Evolutionary conservation across 805 yeast species (phyloP).

Genomic region (Candida sphagnicola): DNA sequence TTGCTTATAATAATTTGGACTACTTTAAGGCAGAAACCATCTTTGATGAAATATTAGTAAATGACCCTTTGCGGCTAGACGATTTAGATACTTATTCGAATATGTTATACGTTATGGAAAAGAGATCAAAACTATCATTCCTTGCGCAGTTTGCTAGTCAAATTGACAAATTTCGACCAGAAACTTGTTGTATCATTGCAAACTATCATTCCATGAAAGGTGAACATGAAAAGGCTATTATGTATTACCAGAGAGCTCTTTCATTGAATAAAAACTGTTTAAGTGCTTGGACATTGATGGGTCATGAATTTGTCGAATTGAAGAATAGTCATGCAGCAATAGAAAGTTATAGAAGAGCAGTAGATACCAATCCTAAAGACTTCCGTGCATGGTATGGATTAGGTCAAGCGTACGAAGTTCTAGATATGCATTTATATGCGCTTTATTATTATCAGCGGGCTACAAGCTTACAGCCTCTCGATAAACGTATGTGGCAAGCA

Average conservation of each 20-base stretch:
- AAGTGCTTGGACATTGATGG: slow-evolving; percentile 97
- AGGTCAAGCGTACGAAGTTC: slow-evolving; percentile 96
- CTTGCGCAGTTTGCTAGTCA: slow-evolving; percentile 81
- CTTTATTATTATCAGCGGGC: slow-evolving; percentile 90
- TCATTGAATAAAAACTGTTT: slow-evolving; percentile 74
- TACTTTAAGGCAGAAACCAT: slow-evolving; percentile 73
- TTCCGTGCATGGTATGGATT: slow-evolving; percentile 98
- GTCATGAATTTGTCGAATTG: slow-evolving; percentile 95
- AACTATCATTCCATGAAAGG: slow-evolving; percentile 88
- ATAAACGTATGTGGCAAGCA: slow-evolving; percentile 95
- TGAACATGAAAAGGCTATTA: slow-evolving; percentile 92
- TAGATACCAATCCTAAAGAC: slow-evolving; percentile 83
- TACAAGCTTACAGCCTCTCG: slow-evolving; percentile 81
- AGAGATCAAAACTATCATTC: slow-evolving; percentile 75
- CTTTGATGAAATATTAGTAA: slow-evolving; percentile 68
- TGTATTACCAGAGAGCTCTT: slow-evolving; percentile 87
- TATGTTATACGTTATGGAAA: slow-evolving; percentile 90
- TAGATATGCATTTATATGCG: slow-evolving; percentile 92
- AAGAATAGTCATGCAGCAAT: slow-evolving; percentile 97
- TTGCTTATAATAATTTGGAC: slow-evolving; percentile 81
- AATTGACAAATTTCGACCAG: slow-evolving; percentile 85
- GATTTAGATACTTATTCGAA: slow-evolving; percentile 94
- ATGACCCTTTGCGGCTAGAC: slow-evolving; percentile 84
- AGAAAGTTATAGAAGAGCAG: slow-evolving; percentile 90
- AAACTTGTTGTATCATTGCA: slow-evolving; percentile 91